phyloP scores from a whole-genome alignment of 2,329 filamentous ascomycete genomes.

The Cladosporium phlei region DNA sequence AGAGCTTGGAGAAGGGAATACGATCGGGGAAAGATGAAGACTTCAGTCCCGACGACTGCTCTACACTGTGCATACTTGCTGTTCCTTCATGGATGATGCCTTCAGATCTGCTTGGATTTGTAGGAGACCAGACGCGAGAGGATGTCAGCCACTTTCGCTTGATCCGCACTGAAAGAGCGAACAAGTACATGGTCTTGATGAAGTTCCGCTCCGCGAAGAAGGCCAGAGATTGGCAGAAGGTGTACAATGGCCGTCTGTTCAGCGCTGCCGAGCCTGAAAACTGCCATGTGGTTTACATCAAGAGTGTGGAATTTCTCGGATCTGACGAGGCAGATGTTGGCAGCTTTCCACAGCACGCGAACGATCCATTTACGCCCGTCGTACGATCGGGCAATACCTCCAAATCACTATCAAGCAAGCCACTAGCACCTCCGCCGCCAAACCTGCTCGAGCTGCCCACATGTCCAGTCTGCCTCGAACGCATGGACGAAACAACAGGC shows the following conservation, averaged over 20 bases:
- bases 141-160: conserved; percentile 91
- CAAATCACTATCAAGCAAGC: conserved; percentile 47
- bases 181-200: conserved; percentile 91
- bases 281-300: conserved; percentile 92
- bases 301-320: conserved; percentile 78
- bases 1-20: conserved; percentile 22
- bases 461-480: conserved; percentile 91
- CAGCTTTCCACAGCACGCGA: conserved; percentile 55
- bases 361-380: conserved; percentile 56
- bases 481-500: conserved; percentile 96
- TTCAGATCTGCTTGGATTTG: conserved; percentile 83
- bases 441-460: conserved; percentile 87
- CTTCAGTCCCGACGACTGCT: conserved; percentile 62
- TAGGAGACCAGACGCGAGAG: conserved; percentile 80
- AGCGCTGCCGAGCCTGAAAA: conserved; percentile 73
- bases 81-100: conserved; percentile 92
- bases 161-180: conserved; percentile 82
- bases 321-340: conserved; percentile 44
- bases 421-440: conserved; percentile 69
- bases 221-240: conserved; percentile 73
- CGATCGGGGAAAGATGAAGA: conserved; percentile 3
- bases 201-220: conserved; percentile 76
- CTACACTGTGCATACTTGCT: conserved; percentile 85
- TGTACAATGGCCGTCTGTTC: conserved; percentile 91
- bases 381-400: conserved; percentile 21